Evolutionary conservation across 2,329 filamentous ascomycete species (phyloP).

Genomic region (Harringtonia aguacate): DNA sequence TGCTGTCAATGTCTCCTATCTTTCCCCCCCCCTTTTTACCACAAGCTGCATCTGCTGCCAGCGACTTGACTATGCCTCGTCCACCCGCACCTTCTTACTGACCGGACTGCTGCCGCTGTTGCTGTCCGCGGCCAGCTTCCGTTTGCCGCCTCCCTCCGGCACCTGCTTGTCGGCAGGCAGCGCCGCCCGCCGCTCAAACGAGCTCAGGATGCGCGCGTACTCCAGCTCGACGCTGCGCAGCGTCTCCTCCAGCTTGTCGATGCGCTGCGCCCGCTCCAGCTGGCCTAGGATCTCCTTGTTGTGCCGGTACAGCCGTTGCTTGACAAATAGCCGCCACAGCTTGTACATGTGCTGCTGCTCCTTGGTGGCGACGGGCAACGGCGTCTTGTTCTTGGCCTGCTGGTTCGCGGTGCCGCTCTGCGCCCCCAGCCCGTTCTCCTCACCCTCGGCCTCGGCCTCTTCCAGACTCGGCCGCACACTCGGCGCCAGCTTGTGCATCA

Average conservation of each 20-base stretch:
- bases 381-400: slow-evolving; percentile 8
- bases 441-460: slow-evolving; percentile 19
- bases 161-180: slow-evolving; percentile 7
- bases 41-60: neutral
- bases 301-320: slow-evolving; percentile 64
- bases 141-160: slow-evolving; percentile 28
- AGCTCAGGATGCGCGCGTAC: slow-evolving; percentile 54
- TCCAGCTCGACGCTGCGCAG: slow-evolving; percentile 59
- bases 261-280: slow-evolving; percentile 55
- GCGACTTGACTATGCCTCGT: neutral
- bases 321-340: slow-evolving; percentile 66
- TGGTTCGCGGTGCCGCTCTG: slow-evolving; percentile 14
- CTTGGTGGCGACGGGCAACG: slow-evolving; percentile 26
- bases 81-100: slow-evolving; percentile 3
- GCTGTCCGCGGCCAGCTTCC: slow-evolving; percentile 26
- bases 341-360: slow-evolving; percentile 52
- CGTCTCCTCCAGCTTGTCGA: slow-evolving; percentile 62
- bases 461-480: slow-evolving; percentile 43
- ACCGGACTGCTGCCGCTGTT: slow-evolving; percentile 34
- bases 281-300: slow-evolving; percentile 63
- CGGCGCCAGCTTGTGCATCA: slow-evolving; percentile 48
- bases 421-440: neutral
- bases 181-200: slow-evolving; percentile 28
- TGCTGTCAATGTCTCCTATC: too few species aligned
- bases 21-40: too few species aligned